These are phyloP conservation scores for Scedosporium minutisporum DNA, from an alignment of 2,329 filamentous ascomycete species.

Conservation along the genomic window DNA sequence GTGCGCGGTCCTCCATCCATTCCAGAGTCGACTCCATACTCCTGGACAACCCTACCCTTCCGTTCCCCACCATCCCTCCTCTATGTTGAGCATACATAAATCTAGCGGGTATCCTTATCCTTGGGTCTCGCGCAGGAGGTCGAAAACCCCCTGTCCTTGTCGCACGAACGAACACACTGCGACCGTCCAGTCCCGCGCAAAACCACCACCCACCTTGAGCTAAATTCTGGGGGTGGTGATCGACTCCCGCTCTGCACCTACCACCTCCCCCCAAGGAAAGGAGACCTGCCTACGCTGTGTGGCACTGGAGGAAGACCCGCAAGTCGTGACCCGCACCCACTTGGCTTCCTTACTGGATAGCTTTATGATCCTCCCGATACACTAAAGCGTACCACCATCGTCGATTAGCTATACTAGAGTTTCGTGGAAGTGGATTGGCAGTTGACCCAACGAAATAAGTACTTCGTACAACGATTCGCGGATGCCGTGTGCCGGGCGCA, in stretches of 20 bases:
- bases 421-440: neutral
- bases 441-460: neutral
- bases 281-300: neutral
- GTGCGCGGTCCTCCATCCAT: slow-evolving; percentile 3
- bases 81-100: neutral
- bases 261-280: neutral
- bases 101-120: slow-evolving; percentile 1
- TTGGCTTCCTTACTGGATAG: neutral
- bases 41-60: neutral
- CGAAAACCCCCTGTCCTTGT: neutral
- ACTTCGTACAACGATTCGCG: neutral
- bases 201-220: neutral
- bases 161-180: neutral
- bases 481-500: neutral
- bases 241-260: slow-evolving; percentile 1
- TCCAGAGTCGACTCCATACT: neutral
- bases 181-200: neutral
- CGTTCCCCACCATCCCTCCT: neutral
- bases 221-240: neutral
- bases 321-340: neutral
- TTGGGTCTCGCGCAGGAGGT: neutral
- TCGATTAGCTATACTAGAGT: neutral
- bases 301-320: no score
- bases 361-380: neutral
- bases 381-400: neutral